Base-by-base conservation (phyloP, 2,329 filamentous ascomycete species). In the Penicillium sp. region DNA sequence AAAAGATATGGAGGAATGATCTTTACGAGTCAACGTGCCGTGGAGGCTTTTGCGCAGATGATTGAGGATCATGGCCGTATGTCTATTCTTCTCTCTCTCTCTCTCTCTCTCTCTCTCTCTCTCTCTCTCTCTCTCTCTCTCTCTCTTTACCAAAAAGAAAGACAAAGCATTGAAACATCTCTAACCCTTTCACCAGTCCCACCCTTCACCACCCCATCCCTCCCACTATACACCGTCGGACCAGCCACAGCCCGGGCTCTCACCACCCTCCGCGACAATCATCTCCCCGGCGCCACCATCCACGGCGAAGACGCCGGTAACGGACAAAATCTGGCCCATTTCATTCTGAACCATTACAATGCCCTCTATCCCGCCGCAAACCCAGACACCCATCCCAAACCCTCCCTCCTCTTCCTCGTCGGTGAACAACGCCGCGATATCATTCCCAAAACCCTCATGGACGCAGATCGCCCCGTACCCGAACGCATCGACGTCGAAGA, bases 371-470 rank as follows among this genome's bases (percentile, higher is more conserved):
- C 24, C 0, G 29, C 25, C 26, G 5, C 39, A 6, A 49, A 50
- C 6, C 52, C 75, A 32, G 29, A 32, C 8, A 7, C 29, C 7
- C 29, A n/a, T 18, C n/a, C 34, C 63, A 67, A 43, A 58, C 82
- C 78, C 0, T 79, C 85, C 0, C 67, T 97, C 4, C 72, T 97
- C 1, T 98, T 97, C 66, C 78, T 94, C 11, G 90, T 95, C 0
- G 93, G 93, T 18, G 91, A 96, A 65, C 87, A 90, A 64, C 80
- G 90, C 46, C 76, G 93, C 39, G 93, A 97, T 65, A 82, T 95
- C 55, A 95, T 98, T 54, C 90, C 93, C 1, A 87, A 80, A 58
- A 88, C 81, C 1, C 73, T 97, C 34, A 86, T 83, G 75, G 77
- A 80, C 35, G 63, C 73, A 0, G 58, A 64, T 0, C 69, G 90